Evolutionary conservation across 1,284 basidiomycete species (phyloP).

Genomic region (Boletellus deceptivus): DNA sequence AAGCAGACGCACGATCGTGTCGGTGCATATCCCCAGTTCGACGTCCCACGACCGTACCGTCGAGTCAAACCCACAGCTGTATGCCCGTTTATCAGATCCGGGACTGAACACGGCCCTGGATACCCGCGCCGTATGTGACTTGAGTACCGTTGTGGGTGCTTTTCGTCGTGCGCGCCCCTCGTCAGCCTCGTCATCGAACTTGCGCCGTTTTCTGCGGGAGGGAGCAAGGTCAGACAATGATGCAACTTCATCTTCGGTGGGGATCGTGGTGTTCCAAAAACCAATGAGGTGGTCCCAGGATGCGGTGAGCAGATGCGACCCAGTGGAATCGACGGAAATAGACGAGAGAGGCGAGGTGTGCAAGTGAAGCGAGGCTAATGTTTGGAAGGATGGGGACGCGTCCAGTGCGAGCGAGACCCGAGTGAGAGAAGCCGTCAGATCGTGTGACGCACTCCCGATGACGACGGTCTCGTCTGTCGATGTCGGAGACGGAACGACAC

Average conservation of each 20-base stretch:
- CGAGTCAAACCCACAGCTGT: slow-evolving; percentile 45
- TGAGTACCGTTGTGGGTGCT: slow-evolving; percentile 56
- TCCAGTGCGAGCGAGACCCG: slow-evolving; percentile 41
- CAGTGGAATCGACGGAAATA: slow-evolving; percentile 53
- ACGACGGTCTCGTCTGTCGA: slow-evolving; percentile 43
- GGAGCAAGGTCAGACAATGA: slow-evolving; percentile 17
- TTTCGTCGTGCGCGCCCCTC: slow-evolving; percentile 53
- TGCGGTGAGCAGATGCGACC: slow-evolving; percentile 42
- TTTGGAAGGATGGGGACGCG: slow-evolving; percentile 46
- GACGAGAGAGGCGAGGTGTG: slow-evolving; percentile 79
- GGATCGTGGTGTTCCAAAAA: slow-evolving; percentile 69
- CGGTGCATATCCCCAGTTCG: slow-evolving; percentile 52
- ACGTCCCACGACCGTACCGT: slow-evolving; percentile 70
- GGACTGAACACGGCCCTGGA: slow-evolving; percentile 33
- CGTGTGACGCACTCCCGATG: slow-evolving; percentile 81
- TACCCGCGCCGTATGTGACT: slow-evolving; percentile 72
- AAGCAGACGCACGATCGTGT: slow-evolving; percentile 47
- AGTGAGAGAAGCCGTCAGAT: slow-evolving; percentile 72
- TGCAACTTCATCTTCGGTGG: slow-evolving; percentile 61
- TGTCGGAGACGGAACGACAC: slow-evolving; percentile 46
- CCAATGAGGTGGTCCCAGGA: slow-evolving; percentile 52
- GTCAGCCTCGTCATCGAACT: neutral
- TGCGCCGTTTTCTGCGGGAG: slow-evolving; percentile 50
- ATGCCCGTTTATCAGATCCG: slow-evolving; percentile 37
- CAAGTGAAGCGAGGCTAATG: slow-evolving; percentile 65